Evolutionary conservation across 2,329 filamentous ascomycete species (phyloP), one percentile per base, ranked within the genome.

Genomic region (Neurospora sp.): DNA sequence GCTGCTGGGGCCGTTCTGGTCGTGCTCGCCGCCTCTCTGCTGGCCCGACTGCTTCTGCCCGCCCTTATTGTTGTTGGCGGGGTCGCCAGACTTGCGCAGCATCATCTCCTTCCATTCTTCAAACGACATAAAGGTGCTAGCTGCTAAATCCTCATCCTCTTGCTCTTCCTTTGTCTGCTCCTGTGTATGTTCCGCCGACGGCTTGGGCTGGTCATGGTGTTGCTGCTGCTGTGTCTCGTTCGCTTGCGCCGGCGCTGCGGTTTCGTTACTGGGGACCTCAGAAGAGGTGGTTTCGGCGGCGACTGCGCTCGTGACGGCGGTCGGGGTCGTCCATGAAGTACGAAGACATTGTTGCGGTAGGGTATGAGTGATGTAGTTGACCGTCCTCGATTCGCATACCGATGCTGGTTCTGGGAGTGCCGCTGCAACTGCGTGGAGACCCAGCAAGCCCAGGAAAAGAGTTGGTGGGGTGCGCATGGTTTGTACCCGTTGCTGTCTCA

Each of bases 21-120:
- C 77, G 78, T 82, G 73, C 19, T 52, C 46, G 46, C 46, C 11
- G 46, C 11, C 23, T 52, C 46, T 52, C 46, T 52, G 46, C 77
- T 82, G 76, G 78, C 86, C 80, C 82, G 84, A 78, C 76, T 84
- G 74, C 84, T 88, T 78, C 82, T 91, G 77, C 1, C 46, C 52
- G 86, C 85, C 80, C 86, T 89, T 80, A 86, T 92, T 74, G 81
- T 91, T 77, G 81, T 91, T 77, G 83, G 93, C 79, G 6, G 83
- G 83, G 69, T 88, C 85, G 13, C 93, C 95, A 3, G 89, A 90
- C 77, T 93, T 92, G 68, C 90, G 92, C 19, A 98, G 82, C 81
- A 97, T 97, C 83, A 94, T 91, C 77, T 91, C 93, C 82, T 97
- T 98, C 96, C 96, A 99, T 76, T 98, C 95, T 78, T 98, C 96